Evolutionary conservation across 371 early-diverging fungal species (phyloP).

Genomic region (Paraphysoderma sedebokerense): DNA sequence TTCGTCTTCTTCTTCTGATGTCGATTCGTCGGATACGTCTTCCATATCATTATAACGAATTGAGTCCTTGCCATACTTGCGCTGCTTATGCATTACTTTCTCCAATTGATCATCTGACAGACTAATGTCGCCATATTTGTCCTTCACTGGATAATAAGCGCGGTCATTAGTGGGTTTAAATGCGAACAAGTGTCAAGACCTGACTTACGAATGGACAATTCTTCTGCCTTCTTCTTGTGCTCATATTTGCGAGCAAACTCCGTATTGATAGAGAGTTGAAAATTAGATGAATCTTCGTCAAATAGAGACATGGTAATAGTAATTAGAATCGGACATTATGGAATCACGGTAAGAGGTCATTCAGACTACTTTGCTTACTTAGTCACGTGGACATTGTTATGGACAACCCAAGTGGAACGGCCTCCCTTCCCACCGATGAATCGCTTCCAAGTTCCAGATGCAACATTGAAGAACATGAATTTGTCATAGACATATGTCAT

Average conservation of each 20-base stretch:
- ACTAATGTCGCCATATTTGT: slow-evolving; percentile 30
- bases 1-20: slow-evolving; percentile 76
- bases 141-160: slow-evolving; percentile 19
- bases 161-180: background rate
- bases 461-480: too few species aligned
- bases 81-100: slow-evolving; percentile 19
- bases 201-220: slow-evolving; percentile 32
- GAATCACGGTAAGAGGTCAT: too few species aligned
- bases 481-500: too few species aligned
- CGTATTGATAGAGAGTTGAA: slow-evolving; percentile 27
- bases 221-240: slow-evolving; percentile 38
- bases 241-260: slow-evolving; percentile 42
- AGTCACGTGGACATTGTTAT: too few species aligned
- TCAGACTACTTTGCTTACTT: too few species aligned
- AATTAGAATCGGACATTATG: too few species aligned
- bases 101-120: slow-evolving; percentile 11
- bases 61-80: slow-evolving; percentile 17
- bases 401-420: too few species aligned
- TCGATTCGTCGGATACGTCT: slow-evolving; percentile 10
- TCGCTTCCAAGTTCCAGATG: too few species aligned
- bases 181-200: background rate
- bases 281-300: slow-evolving; percentile 11
- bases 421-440: too few species aligned
- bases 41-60: slow-evolving; percentile 4
- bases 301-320: slow-evolving; percentile 3